Conservation (phyloP, 1,284 basidiomycete genomes). For the Ustilago tritici region DNA sequence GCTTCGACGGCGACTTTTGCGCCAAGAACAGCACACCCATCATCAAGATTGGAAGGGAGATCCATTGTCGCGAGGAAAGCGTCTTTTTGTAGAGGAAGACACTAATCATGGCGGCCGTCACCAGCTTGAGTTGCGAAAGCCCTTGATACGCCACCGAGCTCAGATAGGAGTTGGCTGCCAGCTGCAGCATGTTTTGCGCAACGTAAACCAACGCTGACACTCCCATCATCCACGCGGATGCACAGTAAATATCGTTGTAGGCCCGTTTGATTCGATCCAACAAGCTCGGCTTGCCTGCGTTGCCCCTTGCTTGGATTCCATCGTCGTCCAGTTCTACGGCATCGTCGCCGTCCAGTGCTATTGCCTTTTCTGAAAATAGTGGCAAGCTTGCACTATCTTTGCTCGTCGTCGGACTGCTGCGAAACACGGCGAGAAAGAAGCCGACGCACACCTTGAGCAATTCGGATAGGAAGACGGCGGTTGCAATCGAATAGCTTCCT, state of each 20-base stretch:
- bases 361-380: constrained; percentile 29
- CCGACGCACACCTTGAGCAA: constrained; percentile 35
- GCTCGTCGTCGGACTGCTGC: not conserved
- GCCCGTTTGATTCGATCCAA: not conserved
- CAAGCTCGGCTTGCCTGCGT: not conserved
- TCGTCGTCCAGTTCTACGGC: not conserved
- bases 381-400: constrained; percentile 16
- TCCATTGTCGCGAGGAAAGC: constrained; percentile 32
- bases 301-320: not conserved
- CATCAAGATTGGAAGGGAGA: constrained; percentile 31
- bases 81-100: constrained; percentile 28
- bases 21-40: constrained; percentile 26
- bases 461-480: constrained; percentile 38
- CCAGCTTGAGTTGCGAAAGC: constrained; percentile 43
- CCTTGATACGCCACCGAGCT: constrained; percentile 43
- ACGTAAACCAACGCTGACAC: constrained; percentile 44
- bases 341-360: not conserved
- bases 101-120: constrained; percentile 43
- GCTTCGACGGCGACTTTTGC: constrained; percentile 7
- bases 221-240: constrained; percentile 41
- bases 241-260: constrained; percentile 26
- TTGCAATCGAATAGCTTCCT: constrained; percentile 31
- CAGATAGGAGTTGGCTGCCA: constrained; percentile 36
- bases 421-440: constrained; percentile 13
- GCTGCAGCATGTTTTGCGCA: constrained; percentile 45